Percentiles rank a stretch among this genome's conserved stretches.
phyloP scores from a whole-genome alignment of 2,329 filamentous ascomycete genomes.

The Exophiala spinifera region DNA sequence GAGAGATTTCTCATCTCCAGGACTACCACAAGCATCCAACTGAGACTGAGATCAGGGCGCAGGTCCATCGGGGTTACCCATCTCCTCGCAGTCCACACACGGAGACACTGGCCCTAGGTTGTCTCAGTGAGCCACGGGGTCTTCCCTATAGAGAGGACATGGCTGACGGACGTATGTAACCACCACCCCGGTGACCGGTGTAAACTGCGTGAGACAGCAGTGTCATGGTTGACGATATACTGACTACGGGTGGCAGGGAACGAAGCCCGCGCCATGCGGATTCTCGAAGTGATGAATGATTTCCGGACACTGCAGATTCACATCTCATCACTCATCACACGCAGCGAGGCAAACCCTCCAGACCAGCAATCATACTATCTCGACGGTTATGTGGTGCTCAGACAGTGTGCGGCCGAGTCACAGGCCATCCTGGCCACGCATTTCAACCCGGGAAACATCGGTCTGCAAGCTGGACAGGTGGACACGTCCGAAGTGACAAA shows the following conservation, averaged over 20 bases:
- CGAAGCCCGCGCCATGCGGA: conserved; percentile 59
- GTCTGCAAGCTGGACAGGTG: conserved; percentile 26
- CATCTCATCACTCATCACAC: conserved; percentile 42
- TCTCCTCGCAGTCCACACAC: too few relatives aligned
- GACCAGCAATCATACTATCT: conserved; percentile 55
- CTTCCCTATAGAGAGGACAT: conserved; percentile 13
- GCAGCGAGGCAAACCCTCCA: conserved; percentile 51
- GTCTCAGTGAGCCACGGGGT: too few relatives aligned
- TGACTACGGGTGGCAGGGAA: conserved; percentile 50
- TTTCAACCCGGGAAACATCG: conserved; percentile 46
- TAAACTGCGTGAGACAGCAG: conserved; percentile 1
- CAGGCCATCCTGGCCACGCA: conserved; percentile 54
- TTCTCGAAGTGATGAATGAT: conserved; percentile 63
- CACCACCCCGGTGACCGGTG: conserved; percentile 11
- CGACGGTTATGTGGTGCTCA: conserved; percentile 57
- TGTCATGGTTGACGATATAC: background rate
- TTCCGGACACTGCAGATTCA: conserved; percentile 60
- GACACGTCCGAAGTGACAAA: conserved; percentile 55
- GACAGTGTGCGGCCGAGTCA: conserved; percentile 55
- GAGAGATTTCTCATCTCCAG: conserved; percentile 11
- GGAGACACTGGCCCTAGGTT: too few relatives aligned
- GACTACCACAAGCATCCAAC: conserved; percentile 9
- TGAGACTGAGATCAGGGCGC: conserved; percentile 12
- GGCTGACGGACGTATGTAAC: conserved; percentile 28
- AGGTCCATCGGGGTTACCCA: conserved; percentile 7